Evolutionary conservation across 1,284 basidiomycete genomes (phyloP).

Genomic region (Puccinia triticina): DNA sequence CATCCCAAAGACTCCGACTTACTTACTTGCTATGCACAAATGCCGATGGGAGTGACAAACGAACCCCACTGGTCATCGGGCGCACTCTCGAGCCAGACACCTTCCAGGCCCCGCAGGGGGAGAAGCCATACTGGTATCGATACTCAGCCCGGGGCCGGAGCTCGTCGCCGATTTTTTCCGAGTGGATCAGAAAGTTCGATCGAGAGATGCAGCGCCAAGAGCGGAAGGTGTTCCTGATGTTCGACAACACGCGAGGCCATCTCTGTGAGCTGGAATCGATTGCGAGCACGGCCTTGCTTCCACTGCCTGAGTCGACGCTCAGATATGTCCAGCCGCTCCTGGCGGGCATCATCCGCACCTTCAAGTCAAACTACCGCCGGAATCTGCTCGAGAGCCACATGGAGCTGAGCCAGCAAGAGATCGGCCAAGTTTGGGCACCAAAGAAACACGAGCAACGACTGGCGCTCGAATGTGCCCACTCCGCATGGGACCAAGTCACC

Average conservation of each 20-base stretch:
- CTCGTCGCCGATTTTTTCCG: slow-evolving; percentile 37
- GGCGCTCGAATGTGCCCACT: slow-evolving; percentile 32
- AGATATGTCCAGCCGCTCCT: slow-evolving; percentile 23
- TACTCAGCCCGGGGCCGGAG: slow-evolving; percentile 30
- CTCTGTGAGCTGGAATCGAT: slow-evolving; percentile 31
- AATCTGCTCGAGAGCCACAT: slow-evolving; percentile 16
- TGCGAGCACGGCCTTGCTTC: background rate
- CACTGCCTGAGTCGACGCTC: background rate
- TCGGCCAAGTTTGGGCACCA: background rate
- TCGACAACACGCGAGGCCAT: slow-evolving; percentile 26
- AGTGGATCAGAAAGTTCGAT: slow-evolving; percentile 51
- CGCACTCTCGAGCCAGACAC: background rate
- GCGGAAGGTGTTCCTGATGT: slow-evolving; percentile 21
- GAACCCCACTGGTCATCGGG: slow-evolving; percentile 28
- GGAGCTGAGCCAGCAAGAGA: background rate
- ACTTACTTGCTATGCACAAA: slow-evolving; percentile 36
- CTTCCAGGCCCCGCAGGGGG: background rate
- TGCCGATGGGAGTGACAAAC: slow-evolving; percentile 38
- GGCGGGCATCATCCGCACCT: slow-evolving; percentile 33
- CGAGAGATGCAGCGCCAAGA: slow-evolving; percentile 35
- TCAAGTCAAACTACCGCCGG: slow-evolving; percentile 39
- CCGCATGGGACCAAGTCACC: slow-evolving; percentile 39
- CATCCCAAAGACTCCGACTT: slow-evolving; percentile 25
- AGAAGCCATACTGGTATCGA: slow-evolving; percentile 33
- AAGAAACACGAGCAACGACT: slow-evolving; percentile 21